Evolutionary conservation across 1,139 yeast genomes (phyloP).

Genomic region (Arxiozyma slooffiae): DNA sequence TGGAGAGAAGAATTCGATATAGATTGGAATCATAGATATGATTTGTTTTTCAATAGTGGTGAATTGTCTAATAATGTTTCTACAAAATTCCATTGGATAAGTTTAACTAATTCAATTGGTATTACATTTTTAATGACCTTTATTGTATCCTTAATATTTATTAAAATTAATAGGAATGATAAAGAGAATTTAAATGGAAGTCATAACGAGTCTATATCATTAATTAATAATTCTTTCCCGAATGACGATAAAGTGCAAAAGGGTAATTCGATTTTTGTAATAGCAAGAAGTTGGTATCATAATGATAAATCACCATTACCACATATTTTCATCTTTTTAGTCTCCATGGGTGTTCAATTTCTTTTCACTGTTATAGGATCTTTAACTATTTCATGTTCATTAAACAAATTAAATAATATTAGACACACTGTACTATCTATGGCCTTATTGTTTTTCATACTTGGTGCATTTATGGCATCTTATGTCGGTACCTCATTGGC

Average conservation of each 20-base stretch:
- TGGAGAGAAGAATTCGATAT: slow-evolving; percentile 76
- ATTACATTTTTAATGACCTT: slow-evolving; percentile 18
- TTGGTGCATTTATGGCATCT: slow-evolving; percentile 68
- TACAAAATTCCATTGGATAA: slow-evolving; percentile 23
- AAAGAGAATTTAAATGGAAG: neutral
- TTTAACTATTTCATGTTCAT: slow-evolving; percentile 46
- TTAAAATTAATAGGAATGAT: slow-evolving; percentile 5
- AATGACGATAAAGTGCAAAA: neutral
- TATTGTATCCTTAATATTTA: slow-evolving; percentile 15
- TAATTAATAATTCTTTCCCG: neutral
- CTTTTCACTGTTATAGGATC: slow-evolving; percentile 56
- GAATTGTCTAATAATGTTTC: slow-evolving; percentile 22
- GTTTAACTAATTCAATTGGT: slow-evolving; percentile 21
- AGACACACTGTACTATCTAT: slow-evolving; percentile 59
- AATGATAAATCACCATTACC: slow-evolving; percentile 11
- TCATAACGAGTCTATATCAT: neutral
- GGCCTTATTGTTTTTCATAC: slow-evolving; percentile 49
- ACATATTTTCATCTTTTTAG: slow-evolving; percentile 40
- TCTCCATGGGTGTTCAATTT: slow-evolving; percentile 67
- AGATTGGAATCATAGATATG: slow-evolving; percentile 68
- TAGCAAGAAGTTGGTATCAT: slow-evolving; percentile 15
- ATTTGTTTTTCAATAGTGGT: slow-evolving; percentile 54
- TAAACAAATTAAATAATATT: slow-evolving; percentile 48
- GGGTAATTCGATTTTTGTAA: slow-evolving; percentile 2
- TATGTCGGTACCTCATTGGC: slow-evolving; percentile 52